Evolutionary conservation across 2,329 filamentous ascomycete genomes (phyloP).

Genomic region (Venturia effusa): DNA sequence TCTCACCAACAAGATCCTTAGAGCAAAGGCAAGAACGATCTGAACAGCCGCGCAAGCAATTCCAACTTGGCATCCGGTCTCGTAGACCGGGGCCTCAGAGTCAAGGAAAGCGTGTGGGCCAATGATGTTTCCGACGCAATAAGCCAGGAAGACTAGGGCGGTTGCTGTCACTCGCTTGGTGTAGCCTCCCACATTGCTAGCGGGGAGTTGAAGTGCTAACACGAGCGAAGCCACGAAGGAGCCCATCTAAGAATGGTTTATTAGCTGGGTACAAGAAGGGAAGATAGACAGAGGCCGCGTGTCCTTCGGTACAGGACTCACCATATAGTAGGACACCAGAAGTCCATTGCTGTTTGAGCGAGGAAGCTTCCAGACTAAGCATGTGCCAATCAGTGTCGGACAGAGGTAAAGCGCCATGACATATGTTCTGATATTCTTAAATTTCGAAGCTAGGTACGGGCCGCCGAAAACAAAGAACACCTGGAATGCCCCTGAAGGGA

Average conservation of each 20-base stretch:
- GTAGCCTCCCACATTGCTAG: conserved; percentile 34
- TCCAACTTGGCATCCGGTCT: conserved; percentile 42
- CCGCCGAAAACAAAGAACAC: conserved; percentile 43
- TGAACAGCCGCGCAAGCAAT: conserved; percentile 36
- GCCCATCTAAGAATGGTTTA: conserved; percentile 17
- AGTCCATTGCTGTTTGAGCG: conserved; percentile 34
- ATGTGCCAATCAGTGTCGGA: conserved; percentile 40
- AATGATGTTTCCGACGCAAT: conserved; percentile 7
- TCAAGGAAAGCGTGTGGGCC: conserved; percentile 17
- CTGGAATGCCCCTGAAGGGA: conserved; percentile 44
- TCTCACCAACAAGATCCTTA: conserved; percentile 26
- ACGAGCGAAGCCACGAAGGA: conserved; percentile 42
- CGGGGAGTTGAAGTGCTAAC: conserved; percentile 42
- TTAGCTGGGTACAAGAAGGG: background rate
- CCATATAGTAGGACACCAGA: conserved; percentile 42
- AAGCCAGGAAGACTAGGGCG: background rate
- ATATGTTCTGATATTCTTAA: conserved; percentile 39
- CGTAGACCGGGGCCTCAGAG: conserved; percentile 36
- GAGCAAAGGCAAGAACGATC: conserved; percentile 25
- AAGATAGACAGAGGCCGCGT: background rate
- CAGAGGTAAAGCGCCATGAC: conserved; percentile 43
- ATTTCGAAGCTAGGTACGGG: conserved; percentile 40
- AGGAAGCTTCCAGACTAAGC: conserved; percentile 41
- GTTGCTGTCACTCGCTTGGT: background rate
- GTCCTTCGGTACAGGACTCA: conserved; percentile 1